Evolutionary conservation across 805 yeast genomes (phyloP).

Genomic region (Candida yuanshanica): DNA sequence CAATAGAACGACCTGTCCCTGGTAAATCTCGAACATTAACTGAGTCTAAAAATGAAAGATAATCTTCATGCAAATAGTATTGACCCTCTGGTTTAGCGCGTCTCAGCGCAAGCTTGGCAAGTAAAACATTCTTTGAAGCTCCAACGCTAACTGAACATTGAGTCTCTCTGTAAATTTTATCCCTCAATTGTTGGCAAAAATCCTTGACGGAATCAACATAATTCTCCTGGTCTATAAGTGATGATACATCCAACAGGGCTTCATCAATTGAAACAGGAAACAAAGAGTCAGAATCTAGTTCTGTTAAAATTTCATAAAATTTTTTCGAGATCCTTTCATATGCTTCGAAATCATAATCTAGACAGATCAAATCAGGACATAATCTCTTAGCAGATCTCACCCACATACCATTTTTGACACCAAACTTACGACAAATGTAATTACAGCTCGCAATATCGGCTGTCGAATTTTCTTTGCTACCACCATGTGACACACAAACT

Average conservation of each 20-base stretch:
- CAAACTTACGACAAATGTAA: constrained; percentile 74
- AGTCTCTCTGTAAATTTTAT: constrained; percentile 37
- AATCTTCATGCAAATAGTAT: constrained; percentile 32
- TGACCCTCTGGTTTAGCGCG: constrained; percentile 79
- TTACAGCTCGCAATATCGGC: constrained; percentile 92
- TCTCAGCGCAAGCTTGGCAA: constrained; percentile 70
- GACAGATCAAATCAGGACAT: constrained; percentile 59
- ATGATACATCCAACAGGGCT: constrained; percentile 66
- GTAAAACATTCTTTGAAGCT: constrained; percentile 60
- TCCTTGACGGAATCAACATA: constrained; percentile 20
- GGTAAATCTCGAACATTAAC: constrained; percentile 42
- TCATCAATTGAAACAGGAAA: constrained; percentile 91
- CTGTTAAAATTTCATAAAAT: constrained; percentile 56
- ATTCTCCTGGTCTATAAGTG: constrained; percentile 22
- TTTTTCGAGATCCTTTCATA: constrained; percentile 61
- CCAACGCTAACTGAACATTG: constrained; percentile 78
- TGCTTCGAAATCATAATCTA: constrained; percentile 69
- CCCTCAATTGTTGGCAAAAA: constrained; percentile 27
- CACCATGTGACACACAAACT: constrained; percentile 56
- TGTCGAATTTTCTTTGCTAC: constrained; percentile 29
- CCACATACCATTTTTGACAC: constrained; percentile 92
- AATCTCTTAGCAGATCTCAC: constrained; percentile 52
- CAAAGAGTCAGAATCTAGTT: constrained; percentile 29
- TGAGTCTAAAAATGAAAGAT: constrained; percentile 25
- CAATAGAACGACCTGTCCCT: constrained; percentile 54